A percentile compares a stretch with the other conserved stretches of the same genome.
Conservation (phyloP, 148 eudicot genomes). For the Bassia scoparia region DNA sequence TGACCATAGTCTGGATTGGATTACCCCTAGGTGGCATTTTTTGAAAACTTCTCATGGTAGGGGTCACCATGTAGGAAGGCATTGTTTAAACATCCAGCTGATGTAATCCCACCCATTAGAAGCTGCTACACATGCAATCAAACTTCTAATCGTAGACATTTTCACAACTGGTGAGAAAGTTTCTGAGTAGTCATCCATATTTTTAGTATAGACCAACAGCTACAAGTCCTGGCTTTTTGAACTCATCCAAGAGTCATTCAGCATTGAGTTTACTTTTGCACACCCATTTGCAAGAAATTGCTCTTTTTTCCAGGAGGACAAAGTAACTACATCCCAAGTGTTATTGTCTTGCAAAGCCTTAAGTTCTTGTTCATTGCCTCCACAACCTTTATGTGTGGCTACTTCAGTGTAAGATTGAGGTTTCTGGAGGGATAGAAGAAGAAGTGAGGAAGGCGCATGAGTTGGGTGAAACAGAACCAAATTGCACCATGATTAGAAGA, state of each 20-base stretch:
- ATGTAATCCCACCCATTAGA: neutral
- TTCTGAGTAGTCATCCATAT: neutral
- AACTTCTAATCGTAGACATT: neutral
- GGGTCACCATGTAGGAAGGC: conserved; percentile 11
- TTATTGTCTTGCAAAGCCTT: neutral
- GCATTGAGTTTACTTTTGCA: neutral
- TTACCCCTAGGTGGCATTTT: neutral
- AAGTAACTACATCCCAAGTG: neutral
- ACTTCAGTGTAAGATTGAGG: neutral
- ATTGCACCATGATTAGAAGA: too few species aligned
- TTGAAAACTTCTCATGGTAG: conserved; percentile 4
- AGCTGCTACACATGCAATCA: neutral
- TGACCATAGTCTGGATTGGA: neutral
- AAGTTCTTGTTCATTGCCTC: neutral
- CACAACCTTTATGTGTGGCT: neutral
- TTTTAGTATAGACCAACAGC: neutral
- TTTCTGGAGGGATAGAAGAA: neutral
- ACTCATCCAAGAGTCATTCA: neutral
- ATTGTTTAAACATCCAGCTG: conserved; percentile 14
- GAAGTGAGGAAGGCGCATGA: too few species aligned
- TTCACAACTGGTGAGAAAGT: conserved; percentile 5
- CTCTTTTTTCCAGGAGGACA: neutral
- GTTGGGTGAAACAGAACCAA: too few species aligned
- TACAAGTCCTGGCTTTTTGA: neutral
- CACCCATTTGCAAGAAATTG: neutral